Base-by-base conservation (phyloP, 495 filamentous ascomycete genomes). In the Daldinia childiae region DNA sequence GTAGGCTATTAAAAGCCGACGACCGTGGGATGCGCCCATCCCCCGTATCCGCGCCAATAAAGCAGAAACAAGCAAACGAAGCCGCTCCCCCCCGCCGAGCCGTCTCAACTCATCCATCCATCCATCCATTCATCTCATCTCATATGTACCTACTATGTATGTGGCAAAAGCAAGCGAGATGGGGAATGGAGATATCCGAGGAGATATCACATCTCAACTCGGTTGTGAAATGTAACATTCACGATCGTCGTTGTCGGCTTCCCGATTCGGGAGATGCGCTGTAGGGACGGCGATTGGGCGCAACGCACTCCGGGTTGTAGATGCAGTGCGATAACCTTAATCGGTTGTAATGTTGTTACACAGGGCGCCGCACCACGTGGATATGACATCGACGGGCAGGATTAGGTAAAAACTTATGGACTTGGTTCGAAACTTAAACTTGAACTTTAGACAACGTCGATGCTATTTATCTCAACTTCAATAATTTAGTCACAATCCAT, bases 261-360 rank as follows among this genome's bases (percentile, higher is more conserved):
- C 43, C 43, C 19, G 19, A 48, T 48, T 48, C 19, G 43, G 43
- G 43, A 21, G 43, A 48, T 48, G 43, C 43, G 43, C 19, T 48
- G 19, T 19, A 45, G 8, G 41, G 41, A 45, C 17, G 43, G 43
- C 43, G 9, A 48, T 48, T 21, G 43, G 43, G 43, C 17, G 6
- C n/a, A n/a, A n/a, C n/a, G n/a, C n/a, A n/a, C 17, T 19, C 43
- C 17, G 43, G 43, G 17, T 21, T 9, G 17, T n/a, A 41, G 15
- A 48, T 48, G 43, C 43, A 21, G 17, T 24, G 43, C 43, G 43
- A 48, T 48, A 48, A 48, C 43, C 43, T 48, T 48, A 48, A 48
- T 48, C 43, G 19, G 19, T 48, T 48, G 43, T 48, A 48, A 48
- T 21, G 19, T 48, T 9, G 19, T 48, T 9, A 12, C 43, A 24